Evolutionary conservation across 345 rosid species (phyloP).

Genomic region (Bruguiera gymnorhiza): DNA sequence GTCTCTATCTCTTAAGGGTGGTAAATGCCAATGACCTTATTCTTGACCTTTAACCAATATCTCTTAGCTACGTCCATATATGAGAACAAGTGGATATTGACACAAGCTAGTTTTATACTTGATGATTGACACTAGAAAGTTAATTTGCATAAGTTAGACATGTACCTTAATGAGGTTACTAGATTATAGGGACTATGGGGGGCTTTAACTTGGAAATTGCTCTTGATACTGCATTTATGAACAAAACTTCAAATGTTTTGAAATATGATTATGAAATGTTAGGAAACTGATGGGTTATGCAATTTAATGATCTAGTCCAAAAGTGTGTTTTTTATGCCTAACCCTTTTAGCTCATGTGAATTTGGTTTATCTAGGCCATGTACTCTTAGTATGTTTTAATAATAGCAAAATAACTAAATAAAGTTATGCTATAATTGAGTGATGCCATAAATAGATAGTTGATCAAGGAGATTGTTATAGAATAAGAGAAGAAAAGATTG

Average conservation of each 20-base stretch:
- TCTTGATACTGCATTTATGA: conserved; percentile 1
- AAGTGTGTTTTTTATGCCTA: conserved; percentile 13
- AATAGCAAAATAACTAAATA: no score
- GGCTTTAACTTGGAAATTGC: neutral
- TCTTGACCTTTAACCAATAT: neutral
- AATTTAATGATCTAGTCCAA: conserved; percentile 16
- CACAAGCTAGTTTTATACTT: neutral
- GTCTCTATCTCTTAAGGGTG: neutral
- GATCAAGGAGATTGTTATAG: no score
- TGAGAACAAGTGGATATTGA: neutral
- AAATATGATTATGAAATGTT: conserved; percentile 2
- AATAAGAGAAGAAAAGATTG: no score
- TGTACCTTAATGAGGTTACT: neutral
- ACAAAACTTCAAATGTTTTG: conserved; percentile 10
- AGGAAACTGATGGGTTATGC: conserved; percentile 7
- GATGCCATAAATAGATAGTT: no score
- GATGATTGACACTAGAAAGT: no score
- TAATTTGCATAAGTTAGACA: neutral
- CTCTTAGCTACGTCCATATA: neutral
- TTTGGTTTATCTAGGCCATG: no score
- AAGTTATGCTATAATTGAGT: no score
- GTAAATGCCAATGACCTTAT: neutral
- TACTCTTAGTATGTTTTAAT: no score
- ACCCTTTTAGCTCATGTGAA: no score
- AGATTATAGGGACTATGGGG: neutral